A percentile compares a stretch with the other conserved stretches of the same genome.
phyloP scores from a whole-genome alignment of 2,329 filamentous ascomycete species.

The Venturia carpophila region DNA sequence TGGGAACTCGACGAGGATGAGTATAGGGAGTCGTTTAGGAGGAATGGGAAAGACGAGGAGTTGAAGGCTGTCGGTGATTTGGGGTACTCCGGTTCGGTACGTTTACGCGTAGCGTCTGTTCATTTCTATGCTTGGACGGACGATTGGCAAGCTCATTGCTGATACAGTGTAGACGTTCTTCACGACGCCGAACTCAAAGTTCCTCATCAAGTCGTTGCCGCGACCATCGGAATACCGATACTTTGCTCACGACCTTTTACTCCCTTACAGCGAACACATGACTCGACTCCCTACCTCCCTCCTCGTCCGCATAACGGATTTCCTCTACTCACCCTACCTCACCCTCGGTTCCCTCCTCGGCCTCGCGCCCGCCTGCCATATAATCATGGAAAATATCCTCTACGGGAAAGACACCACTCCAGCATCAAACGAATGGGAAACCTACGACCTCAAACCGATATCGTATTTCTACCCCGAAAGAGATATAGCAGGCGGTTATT shows the following conservation, averaged over 20 bases:
- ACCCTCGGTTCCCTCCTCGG: slow-evolving; percentile 55
- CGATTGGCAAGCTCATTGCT: slow-evolving; percentile 4
- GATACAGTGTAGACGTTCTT: slow-evolving; percentile 53
- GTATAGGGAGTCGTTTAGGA: slow-evolving; percentile 47
- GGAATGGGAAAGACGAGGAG: slow-evolving; percentile 12
- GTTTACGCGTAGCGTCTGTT: slow-evolving; percentile 15
- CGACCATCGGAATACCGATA: slow-evolving; percentile 63
- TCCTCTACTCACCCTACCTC: slow-evolving; percentile 48
- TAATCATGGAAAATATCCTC: slow-evolving; percentile 70
- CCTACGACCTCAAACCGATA: slow-evolving; percentile 66
- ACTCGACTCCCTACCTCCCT: slow-evolving; percentile 50
- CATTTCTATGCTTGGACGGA: background rate
- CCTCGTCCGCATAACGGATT: slow-evolving; percentile 64
- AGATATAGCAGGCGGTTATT: slow-evolving; percentile 56
- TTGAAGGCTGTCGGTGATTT: slow-evolving; percentile 57
- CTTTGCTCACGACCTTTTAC: slow-evolving; percentile 58
- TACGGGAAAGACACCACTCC: slow-evolving; percentile 47
- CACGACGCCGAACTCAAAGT: slow-evolving; percentile 56
- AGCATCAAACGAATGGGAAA: slow-evolving; percentile 52
- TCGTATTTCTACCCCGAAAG: slow-evolving; percentile 70
- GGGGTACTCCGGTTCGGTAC: slow-evolving; percentile 63
- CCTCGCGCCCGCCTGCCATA: slow-evolving; percentile 60
- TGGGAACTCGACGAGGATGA: slow-evolving; percentile 49
- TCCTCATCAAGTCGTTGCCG: slow-evolving; percentile 63
- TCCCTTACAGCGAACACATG: slow-evolving; percentile 59